Base-by-base conservation (phyloP, 352 stramenopile genomes). In the Phytophthora melonis region DNA sequence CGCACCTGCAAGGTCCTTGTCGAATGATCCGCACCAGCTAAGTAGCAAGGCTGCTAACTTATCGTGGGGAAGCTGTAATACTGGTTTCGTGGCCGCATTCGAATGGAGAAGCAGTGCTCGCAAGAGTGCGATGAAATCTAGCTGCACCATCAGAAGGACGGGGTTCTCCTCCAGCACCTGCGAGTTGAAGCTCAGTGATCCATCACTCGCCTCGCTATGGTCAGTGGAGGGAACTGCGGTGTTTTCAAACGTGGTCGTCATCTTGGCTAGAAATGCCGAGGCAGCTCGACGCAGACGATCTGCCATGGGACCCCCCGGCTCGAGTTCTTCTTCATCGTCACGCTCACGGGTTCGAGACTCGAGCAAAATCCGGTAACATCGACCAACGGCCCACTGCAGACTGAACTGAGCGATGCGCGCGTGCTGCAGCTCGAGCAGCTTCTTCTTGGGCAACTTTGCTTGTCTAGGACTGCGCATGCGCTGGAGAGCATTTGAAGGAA, bases 131-230 rank as follows among this genome's bases (percentile, higher is more conserved):
- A 85, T 84, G 27, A 92, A 88, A 56, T 94, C 87, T 39, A 92
- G 80, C 63, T 93, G 83, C 18, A 88, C 80, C 87, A 94, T 90
- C 10, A 91, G 81, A 16, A 83, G 30, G 10, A 83, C 27, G 18
- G 83, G 70, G 9, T 63, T 71, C 7, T 58, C 59, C 3, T 82
- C 63, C 0, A 34, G 55, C 2, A 43, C 58, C 16, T 68, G 54
- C 14, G 72, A 66, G 27, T 30, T 69, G 10, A 68, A 63, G 39
- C 25, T 67, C 43, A 64, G 36, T 1, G 58, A 43, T 30, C 36
- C 55, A 59, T 72, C 65, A 50, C 45, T 71, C 16, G 55, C 32
- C 18, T 66, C 69, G 23, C 63, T 66, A 18, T 52, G 63, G 23
- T 70, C 43, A 57, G 23, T 52, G 1, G 16, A 43, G 36, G 34